Conservation (phyloP, 164 flowering plant genomes). For the Aristolochia californica region DNA sequence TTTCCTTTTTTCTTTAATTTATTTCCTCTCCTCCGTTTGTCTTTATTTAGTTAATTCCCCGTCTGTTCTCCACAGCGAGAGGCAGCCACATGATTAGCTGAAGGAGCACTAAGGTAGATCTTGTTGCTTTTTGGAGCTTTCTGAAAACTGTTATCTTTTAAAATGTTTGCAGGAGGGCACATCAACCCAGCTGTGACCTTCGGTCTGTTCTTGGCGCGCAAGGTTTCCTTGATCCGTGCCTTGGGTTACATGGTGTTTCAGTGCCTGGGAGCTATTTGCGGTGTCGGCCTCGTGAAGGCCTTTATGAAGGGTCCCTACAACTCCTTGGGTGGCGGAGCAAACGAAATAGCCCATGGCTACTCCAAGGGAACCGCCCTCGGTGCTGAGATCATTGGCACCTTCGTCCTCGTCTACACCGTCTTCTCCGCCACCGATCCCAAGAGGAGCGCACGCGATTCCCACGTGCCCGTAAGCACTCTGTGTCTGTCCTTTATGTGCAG, state of each 20-base stretch:
- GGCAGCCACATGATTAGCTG: too few species aligned
- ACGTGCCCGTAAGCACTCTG: constrained; percentile 25
- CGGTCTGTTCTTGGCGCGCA: constrained; percentile 34
- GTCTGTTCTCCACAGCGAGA: too few species aligned
- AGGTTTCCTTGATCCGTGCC: constrained; percentile 31
- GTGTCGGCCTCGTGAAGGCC: constrained; percentile 33
- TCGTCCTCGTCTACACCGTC: constrained; percentile 27
- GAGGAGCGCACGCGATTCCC: constrained; percentile 35
- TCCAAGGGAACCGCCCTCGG: constrained; percentile 29
- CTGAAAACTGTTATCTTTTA: too few species aligned
- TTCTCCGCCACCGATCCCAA: constrained; percentile 44
- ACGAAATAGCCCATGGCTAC: constrained; percentile 21
- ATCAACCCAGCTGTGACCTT: constrained; percentile 43
- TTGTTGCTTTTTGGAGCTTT: too few species aligned
- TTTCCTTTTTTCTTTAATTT: too few species aligned
- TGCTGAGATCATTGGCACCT: constrained; percentile 37
- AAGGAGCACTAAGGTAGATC: too few species aligned
- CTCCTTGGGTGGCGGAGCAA: constrained; percentile 24
- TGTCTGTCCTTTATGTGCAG: neutral
- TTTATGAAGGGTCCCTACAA: constrained; percentile 23
- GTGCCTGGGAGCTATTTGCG: constrained; percentile 37
- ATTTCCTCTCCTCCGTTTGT: too few species aligned
- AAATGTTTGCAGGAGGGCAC: constrained; percentile 22
- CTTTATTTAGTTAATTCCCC: too few species aligned
- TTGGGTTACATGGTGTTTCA: constrained; percentile 30